These are phyloP conservation scores for Chondrus crispus DNA, from an alignment of 23 red algal species.

Conservation along the genomic window DNA sequence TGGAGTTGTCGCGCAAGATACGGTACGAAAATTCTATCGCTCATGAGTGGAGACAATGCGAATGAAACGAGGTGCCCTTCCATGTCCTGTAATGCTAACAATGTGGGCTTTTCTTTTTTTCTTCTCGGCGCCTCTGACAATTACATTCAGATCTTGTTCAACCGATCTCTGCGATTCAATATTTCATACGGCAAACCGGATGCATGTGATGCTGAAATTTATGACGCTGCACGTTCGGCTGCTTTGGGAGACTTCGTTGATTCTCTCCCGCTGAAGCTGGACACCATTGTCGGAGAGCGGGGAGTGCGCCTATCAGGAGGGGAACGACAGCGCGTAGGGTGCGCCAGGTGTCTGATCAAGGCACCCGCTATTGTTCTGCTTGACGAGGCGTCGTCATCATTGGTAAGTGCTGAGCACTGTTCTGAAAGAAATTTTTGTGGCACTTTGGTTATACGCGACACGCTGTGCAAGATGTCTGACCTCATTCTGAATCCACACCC, in stretches of 20 bases:
- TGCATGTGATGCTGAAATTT: constrained; percentile 52
- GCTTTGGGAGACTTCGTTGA: constrained; percentile 74
- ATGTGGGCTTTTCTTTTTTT: too few species aligned
- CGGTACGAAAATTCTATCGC: constrained; percentile 36
- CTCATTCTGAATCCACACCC: too few species aligned
- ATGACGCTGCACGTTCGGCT: constrained; percentile 57
- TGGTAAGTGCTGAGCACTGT: constrained; percentile 37
- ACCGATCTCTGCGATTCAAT: constrained; percentile 84
- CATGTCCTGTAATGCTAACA: too few species aligned
- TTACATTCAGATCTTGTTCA: constrained; percentile 78
- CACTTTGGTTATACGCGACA: too few species aligned
- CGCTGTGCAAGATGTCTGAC: too few species aligned
- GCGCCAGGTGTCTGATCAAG: constrained; percentile 81
- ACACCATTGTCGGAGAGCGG: constrained; percentile 84
- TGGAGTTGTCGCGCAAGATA: constrained; percentile 84
- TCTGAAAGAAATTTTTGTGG: too few species aligned
- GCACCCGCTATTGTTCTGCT: constrained; percentile 72
- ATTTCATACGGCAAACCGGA: constrained; percentile 82
- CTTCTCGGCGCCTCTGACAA: background rate
- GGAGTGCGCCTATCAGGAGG: constrained; percentile 88
- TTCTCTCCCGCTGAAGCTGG: constrained; percentile 68
- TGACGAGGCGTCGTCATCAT: constrained; percentile 87
- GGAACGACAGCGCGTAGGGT: constrained; percentile 89
- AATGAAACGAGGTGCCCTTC: too few species aligned
- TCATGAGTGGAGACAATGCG: too few species aligned